Evolutionary conservation across 2,329 filamentous ascomycete genomes (phyloP).

Genomic region (Phaeophleospora eucalypticola): DNA sequence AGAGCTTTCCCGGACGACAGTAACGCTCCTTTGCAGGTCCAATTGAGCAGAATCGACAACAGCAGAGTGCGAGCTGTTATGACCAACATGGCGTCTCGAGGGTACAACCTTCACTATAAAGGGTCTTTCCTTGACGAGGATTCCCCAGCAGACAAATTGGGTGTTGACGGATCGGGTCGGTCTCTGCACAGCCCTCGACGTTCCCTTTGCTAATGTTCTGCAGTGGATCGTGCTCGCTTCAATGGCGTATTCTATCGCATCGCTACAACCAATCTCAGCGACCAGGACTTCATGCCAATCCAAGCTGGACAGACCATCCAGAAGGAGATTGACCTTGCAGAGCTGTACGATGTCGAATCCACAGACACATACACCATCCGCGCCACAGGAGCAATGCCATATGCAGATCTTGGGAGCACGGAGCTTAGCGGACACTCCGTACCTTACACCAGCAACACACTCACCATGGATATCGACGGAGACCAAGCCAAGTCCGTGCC

Average conservation of each 20-base stretch:
- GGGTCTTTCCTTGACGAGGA: slow-evolving; percentile 25
- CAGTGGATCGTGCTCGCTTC: slow-evolving; percentile 33
- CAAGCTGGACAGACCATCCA: slow-evolving; percentile 47
- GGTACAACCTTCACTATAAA: slow-evolving; percentile 27
- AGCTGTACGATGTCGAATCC: slow-evolving; percentile 51
- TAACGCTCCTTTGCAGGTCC: slow-evolving; percentile 17
- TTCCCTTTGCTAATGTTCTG: background rate
- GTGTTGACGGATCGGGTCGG: slow-evolving; percentile 20
- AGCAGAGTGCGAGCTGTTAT: slow-evolving; percentile 24
- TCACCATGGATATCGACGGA: slow-evolving; percentile 56
- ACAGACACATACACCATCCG: slow-evolving; percentile 55
- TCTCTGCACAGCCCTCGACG: background rate
- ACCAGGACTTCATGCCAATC: slow-evolving; percentile 51
- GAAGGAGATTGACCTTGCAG: slow-evolving; percentile 53
- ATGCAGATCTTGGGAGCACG: slow-evolving; percentile 50
- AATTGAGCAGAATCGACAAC: slow-evolving; percentile 19
- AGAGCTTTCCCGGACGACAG: background rate
- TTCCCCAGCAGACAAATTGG: slow-evolving; percentile 25
- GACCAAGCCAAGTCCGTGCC: slow-evolving; percentile 17
- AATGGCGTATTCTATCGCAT: slow-evolving; percentile 53
- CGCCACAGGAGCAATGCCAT: slow-evolving; percentile 54
- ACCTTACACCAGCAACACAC: slow-evolving; percentile 56
- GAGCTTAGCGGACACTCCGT: slow-evolving; percentile 51
- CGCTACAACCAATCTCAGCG: slow-evolving; percentile 41
- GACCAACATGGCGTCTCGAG: slow-evolving; percentile 22